phyloP scores from a whole-genome alignment of 2,329 filamentous ascomycete species.

The Bipolaris victoriae region DNA sequence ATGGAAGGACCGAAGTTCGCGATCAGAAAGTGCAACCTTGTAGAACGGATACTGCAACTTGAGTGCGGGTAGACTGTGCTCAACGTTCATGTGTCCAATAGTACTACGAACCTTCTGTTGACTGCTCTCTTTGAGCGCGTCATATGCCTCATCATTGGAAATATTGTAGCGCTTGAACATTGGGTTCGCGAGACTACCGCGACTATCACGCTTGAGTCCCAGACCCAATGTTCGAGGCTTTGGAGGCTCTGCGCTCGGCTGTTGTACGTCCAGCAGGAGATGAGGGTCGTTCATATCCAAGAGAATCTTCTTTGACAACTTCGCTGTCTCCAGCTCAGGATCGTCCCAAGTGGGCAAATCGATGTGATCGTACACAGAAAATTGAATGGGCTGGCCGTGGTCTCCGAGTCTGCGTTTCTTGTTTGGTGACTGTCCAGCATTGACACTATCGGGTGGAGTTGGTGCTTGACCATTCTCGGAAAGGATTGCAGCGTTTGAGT shows the following conservation, averaged over 20 bases:
- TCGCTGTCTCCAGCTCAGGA: conserved; percentile 74
- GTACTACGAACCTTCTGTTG: conserved; percentile 95
- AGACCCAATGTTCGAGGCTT: conserved; percentile 56
- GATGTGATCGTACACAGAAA: conserved; percentile 47
- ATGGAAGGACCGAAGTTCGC: conserved; percentile 82
- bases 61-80: conserved; percentile 90
- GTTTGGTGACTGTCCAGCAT: conserved; percentile 36
- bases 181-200: conserved; percentile 72
- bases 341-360: conserved; percentile 74
- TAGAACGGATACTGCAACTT: conserved; percentile 97
- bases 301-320: conserved; percentile 76
- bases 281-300: conserved; percentile 89
- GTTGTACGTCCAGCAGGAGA: conserved; percentile 80
- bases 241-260: conserved; percentile 68
- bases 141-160: conserved; percentile 95
- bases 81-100: conserved; percentile 87
- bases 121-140: conserved; percentile 94
- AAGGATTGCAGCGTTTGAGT: conserved; percentile 31
- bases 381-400: conserved; percentile 29
- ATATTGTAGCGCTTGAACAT: conserved; percentile 88
- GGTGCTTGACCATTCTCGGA: conserved; percentile 38
- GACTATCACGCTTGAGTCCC: conserved; percentile 70
- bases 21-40: conserved; percentile 76
- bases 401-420: conserved; percentile 70
- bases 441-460: conserved; percentile 39